A percentile compares a stretch with the other conserved stretches of the same genome.
phyloP scores from a whole-genome alignment of 345 rosid species.

The Brassica nigra region DNA sequence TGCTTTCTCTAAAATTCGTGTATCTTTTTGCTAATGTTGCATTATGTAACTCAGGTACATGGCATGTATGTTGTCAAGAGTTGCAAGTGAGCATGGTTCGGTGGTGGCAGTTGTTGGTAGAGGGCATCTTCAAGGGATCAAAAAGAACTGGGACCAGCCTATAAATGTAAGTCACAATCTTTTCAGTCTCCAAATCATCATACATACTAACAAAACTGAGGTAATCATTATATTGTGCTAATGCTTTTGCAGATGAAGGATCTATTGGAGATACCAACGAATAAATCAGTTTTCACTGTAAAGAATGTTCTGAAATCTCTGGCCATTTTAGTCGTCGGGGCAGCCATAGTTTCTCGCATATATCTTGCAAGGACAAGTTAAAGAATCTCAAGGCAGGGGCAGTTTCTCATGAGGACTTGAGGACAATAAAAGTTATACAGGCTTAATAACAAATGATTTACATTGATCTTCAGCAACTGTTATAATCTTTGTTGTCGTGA shows the following conservation, averaged over 20 bases:
- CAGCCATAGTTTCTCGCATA: conserved; percentile 65
- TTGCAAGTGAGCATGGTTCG: conserved; percentile 67
- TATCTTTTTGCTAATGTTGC: neutral
- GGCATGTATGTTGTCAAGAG: conserved; percentile 59
- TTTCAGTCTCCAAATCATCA: neutral
- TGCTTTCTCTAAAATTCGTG: neutral
- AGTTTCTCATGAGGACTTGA: conserved; percentile 28
- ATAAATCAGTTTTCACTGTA: conserved; percentile 43
- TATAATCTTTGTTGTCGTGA: conserved; percentile 5
- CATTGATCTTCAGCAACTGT: conserved; percentile 11
- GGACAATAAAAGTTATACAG: neutral
- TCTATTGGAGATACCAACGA: conserved; percentile 60
- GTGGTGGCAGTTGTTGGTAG: conserved; percentile 94
- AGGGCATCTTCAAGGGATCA: conserved; percentile 91
- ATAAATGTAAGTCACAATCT: conserved; percentile 49
- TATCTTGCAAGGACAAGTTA: conserved; percentile 55
- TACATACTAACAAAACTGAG: neutral
- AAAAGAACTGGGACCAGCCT: conserved; percentile 82
- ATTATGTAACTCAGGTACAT: conserved; percentile 63
- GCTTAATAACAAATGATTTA: conserved; percentile 16
- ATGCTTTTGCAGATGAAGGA: conserved; percentile 51
- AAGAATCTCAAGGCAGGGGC: neutral
- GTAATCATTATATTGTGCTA: neutral
- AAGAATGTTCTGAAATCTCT: conserved; percentile 54
- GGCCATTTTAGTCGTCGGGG: conserved; percentile 58